Evolutionary conservation across 202 grass and related monocot genomes (phyloP).

Genomic region (Schoenoplectus tabernaemontani): DNA sequence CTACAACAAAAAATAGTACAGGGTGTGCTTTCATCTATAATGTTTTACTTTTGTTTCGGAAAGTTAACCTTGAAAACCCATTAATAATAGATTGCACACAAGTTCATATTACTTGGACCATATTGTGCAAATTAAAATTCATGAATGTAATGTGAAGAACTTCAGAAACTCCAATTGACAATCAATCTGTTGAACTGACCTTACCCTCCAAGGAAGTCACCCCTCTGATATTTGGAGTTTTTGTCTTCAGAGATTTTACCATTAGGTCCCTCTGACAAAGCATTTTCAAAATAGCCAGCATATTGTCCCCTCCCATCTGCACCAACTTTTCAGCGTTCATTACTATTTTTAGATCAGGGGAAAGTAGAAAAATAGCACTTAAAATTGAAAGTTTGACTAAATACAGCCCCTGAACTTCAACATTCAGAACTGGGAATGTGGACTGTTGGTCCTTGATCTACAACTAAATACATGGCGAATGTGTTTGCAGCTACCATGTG

Average conservation of each 20-base stretch:
- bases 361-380: conserved; percentile 1
- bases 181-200: conserved; percentile 54
- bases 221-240: conserved; percentile 34
- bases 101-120: background rate
- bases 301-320: conserved; percentile 56
- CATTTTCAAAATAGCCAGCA: conserved; percentile 44
- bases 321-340: conserved; percentile 64
- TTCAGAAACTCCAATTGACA: background rate
- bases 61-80: background rate
- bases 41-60: background rate
- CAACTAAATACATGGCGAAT: background rate
- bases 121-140: background rate
- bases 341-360: conserved; percentile 25
- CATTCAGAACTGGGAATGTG: background rate
- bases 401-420: background rate
- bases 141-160: background rate
- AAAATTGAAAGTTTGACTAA: background rate
- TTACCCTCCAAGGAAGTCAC: conserved; percentile 62
- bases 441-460: background rate
- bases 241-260: conserved; percentile 35
- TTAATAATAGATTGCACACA: background rate
- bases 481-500: background rate
- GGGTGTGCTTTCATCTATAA: background rate
- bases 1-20: background rate
- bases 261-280: conserved; percentile 37